Conservation (phyloP, 306 rosid species). For the Rosa chinensis region DNA sequence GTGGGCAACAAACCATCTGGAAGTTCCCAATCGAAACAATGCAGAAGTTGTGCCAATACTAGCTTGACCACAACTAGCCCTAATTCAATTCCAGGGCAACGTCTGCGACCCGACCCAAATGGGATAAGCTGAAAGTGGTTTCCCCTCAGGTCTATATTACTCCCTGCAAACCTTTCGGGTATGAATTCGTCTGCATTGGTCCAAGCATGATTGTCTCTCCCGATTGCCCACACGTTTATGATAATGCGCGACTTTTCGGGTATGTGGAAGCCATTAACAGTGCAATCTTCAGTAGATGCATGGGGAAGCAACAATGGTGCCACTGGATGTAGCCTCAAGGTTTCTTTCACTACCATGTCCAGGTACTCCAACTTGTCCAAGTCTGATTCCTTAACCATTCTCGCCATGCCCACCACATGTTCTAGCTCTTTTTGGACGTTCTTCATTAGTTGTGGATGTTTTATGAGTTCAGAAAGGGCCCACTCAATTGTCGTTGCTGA, state of each 20-base stretch:
- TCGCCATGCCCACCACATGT: not conserved
- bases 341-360: not conserved
- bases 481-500: not conserved
- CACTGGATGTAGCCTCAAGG: not conserved
- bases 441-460: not conserved
- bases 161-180: not conserved
- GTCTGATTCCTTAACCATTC: not conserved
- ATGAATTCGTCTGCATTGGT: constrained; percentile 13
- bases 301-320: not conserved
- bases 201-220: constrained; percentile 38
- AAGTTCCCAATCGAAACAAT: not conserved
- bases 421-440: not conserved
- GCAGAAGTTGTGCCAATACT: not conserved
- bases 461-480: not conserved
- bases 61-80: not conserved
- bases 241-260: not conserved
- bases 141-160: not conserved
- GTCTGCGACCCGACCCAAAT: not conserved
- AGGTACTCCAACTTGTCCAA: not conserved
- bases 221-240: constrained; percentile 35
- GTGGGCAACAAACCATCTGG: not conserved
- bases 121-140: not conserved
- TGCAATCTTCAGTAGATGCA: constrained; percentile 2
- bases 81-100: not conserved
- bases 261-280: not conserved